Evolutionary conservation across 139 green algal species (phyloP).

Genomic region (Chara braunii): DNA sequence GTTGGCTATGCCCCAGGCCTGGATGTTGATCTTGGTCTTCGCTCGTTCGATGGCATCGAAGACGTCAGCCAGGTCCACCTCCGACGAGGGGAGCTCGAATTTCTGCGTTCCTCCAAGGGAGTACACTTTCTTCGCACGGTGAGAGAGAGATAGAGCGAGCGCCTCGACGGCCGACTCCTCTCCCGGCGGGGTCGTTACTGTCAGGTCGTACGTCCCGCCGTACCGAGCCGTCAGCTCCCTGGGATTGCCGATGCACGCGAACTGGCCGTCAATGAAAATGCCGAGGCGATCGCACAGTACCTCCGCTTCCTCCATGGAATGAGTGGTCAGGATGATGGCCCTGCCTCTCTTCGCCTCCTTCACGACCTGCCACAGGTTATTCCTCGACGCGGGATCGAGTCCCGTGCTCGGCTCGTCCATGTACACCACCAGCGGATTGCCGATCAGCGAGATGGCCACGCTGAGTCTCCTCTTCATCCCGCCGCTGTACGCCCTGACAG

Average conservation of each 20-base stretch:
- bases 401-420: conserved; percentile 87
- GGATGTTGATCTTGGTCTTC: conserved; percentile 42
- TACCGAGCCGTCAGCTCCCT: conserved; percentile 65
- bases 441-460: conserved; percentile 79
- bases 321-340: conserved; percentile 78
- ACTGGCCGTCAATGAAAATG: conserved; percentile 60
- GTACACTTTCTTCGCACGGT: conserved; percentile 52
- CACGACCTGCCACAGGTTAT: conserved; percentile 57
- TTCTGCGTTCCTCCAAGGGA: conserved; percentile 57
- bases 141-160: conserved; percentile 10
- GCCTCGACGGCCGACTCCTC: conserved; percentile 47
- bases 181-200: conserved; percentile 56
- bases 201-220: conserved; percentile 64
- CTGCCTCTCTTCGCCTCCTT: conserved; percentile 55
- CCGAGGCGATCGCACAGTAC: conserved; percentile 71
- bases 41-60: conserved; percentile 20
- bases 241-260: conserved; percentile 81
- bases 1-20: conserved; percentile 81
- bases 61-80: conserved; percentile 33
- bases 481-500: conserved; percentile 44
- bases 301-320: conserved; percentile 51
- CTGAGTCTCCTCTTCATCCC: conserved; percentile 50
- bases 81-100: conserved; percentile 59
- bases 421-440: conserved; percentile 76
- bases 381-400: conserved; percentile 67